Evolutionary conservation across 495 filamentous ascomycete genomes (phyloP).

Genomic region (Amorphotheca resinae): DNA sequence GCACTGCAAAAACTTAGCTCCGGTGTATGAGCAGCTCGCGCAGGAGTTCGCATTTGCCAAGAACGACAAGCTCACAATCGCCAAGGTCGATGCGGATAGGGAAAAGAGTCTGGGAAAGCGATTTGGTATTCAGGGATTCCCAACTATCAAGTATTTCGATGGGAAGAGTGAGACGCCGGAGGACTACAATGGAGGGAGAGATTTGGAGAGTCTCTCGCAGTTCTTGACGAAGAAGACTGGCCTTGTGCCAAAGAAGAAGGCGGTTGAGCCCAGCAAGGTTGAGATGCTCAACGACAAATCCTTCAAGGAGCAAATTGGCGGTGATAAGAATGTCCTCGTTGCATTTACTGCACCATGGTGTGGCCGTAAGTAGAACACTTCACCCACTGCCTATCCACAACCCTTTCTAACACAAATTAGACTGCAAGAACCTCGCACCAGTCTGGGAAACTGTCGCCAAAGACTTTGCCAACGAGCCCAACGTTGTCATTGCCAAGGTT

Average conservation of each 20-base stretch:
- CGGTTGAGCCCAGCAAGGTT: slow-evolving; percentile 59
- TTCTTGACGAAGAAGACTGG: slow-evolving; percentile 89
- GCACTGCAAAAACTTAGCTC: slow-evolving; percentile 95
- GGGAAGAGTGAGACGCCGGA: slow-evolving; percentile 81
- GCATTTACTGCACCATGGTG: slow-evolving; percentile 97
- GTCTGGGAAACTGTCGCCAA: slow-evolving; percentile 78
- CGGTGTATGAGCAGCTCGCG: slow-evolving; percentile 89
- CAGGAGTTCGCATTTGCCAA: slow-evolving; percentile 54
- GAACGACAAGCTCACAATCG: slow-evolving; percentile 70
- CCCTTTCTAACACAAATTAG: slow-evolving; percentile 34
- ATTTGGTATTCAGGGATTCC: slow-evolving; percentile 88
- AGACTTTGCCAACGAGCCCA: slow-evolving; percentile 65
- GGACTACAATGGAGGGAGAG: slow-evolving; percentile 77
- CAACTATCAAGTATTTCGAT: slow-evolving; percentile 96
- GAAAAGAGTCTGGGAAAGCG: slow-evolving; percentile 71
- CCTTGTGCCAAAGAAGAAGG: slow-evolving; percentile 57
- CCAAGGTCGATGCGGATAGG: slow-evolving; percentile 89
- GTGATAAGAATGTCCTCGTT: slow-evolving; percentile 83
- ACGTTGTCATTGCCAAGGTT: slow-evolving; percentile 83
- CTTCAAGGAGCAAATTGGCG: slow-evolving; percentile 67
- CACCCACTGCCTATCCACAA: slow-evolving; percentile 8
- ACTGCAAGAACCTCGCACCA: slow-evolving; percentile 93
- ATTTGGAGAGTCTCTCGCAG: slow-evolving; percentile 68
- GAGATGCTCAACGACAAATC: slow-evolving; percentile 65
- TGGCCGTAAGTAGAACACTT: slow-evolving; percentile 68